Evolutionary conservation across 2,329 filamentous ascomycete genomes (phyloP).

Genomic region (Hymenoscyphus scutula): DNA sequence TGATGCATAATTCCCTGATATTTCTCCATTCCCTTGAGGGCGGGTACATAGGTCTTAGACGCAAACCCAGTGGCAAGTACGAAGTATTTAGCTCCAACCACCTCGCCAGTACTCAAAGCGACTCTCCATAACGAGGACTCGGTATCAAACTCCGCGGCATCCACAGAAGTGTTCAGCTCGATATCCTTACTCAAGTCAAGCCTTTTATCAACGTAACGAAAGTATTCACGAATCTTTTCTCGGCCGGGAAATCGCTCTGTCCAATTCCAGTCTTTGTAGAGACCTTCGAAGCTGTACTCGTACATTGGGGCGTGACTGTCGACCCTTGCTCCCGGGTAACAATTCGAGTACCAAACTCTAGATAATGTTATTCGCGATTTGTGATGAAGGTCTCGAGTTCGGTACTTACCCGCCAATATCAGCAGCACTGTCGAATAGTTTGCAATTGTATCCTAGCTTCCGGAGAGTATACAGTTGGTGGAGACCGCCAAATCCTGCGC

Average conservation of each 20-base stretch:
- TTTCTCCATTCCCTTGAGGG: constrained; percentile 27
- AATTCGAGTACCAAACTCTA: constrained; percentile 36
- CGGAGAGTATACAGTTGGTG: constrained; percentile 54
- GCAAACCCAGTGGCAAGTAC: constrained; percentile 31
- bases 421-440: constrained; percentile 12
- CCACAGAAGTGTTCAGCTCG: constrained; percentile 42
- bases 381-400: neutral
- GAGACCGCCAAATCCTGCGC: constrained; percentile 34
- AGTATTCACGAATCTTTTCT: constrained; percentile 45
- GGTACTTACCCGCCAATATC: constrained; percentile 8
- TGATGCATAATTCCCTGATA: constrained; percentile 32
- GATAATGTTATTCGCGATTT: neutral
- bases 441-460: constrained; percentile 20
- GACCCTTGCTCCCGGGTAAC: constrained; percentile 47
- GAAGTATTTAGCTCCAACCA: constrained; percentile 26
- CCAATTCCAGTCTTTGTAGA: constrained; percentile 46
- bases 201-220: constrained; percentile 45
- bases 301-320: constrained; percentile 46
- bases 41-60: constrained; percentile 27
- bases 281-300: constrained; percentile 35
- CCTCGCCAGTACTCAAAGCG: constrained; percentile 38
- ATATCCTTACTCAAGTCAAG: constrained; percentile 43
- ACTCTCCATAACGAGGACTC: constrained; percentile 41
- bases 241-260: constrained; percentile 40
- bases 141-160: constrained; percentile 41